Percentiles rank a stretch among this genome's conserved stretches.
Conservation (phyloP, 768 basidiomycete species). For the Lanmaoa pseudosensibilis region DNA sequence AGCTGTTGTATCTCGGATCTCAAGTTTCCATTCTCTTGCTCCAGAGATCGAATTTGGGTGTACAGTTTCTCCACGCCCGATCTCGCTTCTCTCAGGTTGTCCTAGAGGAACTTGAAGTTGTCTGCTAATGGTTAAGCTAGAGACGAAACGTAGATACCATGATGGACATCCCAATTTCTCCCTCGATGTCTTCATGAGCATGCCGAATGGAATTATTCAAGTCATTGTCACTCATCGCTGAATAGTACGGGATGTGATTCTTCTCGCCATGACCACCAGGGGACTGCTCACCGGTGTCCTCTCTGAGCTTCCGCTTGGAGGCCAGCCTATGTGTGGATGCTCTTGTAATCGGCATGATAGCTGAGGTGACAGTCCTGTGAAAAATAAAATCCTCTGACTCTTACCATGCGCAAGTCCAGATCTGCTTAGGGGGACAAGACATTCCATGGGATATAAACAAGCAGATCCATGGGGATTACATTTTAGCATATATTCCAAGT, state of each 20-base stretch:
- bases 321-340: slow-evolving; percentile 1
- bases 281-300: not conserved
- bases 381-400: not conserved
- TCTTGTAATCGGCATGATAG: slow-evolving; percentile 16
- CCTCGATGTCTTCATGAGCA: not conserved
- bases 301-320: not conserved
- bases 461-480: not conserved
- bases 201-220: not conserved
- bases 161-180: not conserved
- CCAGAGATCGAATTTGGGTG: slow-evolving; percentile 9
- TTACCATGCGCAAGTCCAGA: not conserved
- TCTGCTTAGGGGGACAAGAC: not conserved
- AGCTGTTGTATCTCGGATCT: slow-evolving; percentile 1
- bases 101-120: slow-evolving; percentile 3
- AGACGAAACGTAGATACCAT: slow-evolving; percentile 6
- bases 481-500: slow-evolving; percentile 11
- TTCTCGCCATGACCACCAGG: not conserved
- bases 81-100: slow-evolving; percentile 4
- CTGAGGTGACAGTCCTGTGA: not conserved
- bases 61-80: slow-evolving; percentile 13
- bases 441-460: not conserved
- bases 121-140: not conserved
- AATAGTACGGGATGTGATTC: not conserved
- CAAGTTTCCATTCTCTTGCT: slow-evolving; percentile 5
- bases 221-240: slow-evolving; percentile 4